Conservation (phyloP, 2,329 filamentous ascomycete species). For the Aquanectria penicillioides region DNA sequence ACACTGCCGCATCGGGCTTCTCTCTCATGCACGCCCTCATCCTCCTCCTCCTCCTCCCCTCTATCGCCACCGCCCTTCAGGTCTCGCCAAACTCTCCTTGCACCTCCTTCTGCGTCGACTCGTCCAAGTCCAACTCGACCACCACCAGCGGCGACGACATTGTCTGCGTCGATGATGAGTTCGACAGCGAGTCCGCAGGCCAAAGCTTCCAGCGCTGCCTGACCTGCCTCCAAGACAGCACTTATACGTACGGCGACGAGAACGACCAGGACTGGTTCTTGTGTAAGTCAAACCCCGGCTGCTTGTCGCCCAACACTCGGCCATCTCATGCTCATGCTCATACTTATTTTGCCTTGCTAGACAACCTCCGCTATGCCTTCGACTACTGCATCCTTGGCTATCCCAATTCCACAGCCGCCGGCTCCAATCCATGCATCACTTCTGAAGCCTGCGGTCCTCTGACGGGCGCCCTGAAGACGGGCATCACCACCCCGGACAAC, state of each 20-base stretch:
- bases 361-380: slow-evolving; percentile 64
- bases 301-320: neutral
- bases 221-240: slow-evolving; percentile 63
- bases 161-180: slow-evolving; percentile 58
- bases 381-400: slow-evolving; percentile 63
- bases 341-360: slow-evolving; percentile 45
- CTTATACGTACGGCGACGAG: slow-evolving; percentile 56
- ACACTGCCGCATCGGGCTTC: neutral
- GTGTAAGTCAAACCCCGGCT: slow-evolving; percentile 53
- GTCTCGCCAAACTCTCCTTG: slow-evolving; percentile 66
- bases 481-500: slow-evolving; percentile 47
- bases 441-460: slow-evolving; percentile 61
- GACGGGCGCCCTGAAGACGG: slow-evolving; percentile 51
- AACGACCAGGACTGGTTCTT: slow-evolving; percentile 67
- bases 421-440: slow-evolving; percentile 61
- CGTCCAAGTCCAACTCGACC: slow-evolving; percentile 56
- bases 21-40: neutral
- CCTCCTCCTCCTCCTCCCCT: slow-evolving; percentile 11
- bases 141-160: slow-evolving; percentile 57
- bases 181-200: slow-evolving; percentile 50
- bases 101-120: slow-evolving; percentile 59
- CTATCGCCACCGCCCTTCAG: slow-evolving; percentile 53
- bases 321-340: neutral
- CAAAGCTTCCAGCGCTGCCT: slow-evolving; percentile 61
- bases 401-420: slow-evolving; percentile 57